Percentiles rank a stretch among this genome's conserved stretches.
Conservation (phyloP, 2,329 filamentous ascomycete species). For the Colletotrichum orchidophilum region DNA sequence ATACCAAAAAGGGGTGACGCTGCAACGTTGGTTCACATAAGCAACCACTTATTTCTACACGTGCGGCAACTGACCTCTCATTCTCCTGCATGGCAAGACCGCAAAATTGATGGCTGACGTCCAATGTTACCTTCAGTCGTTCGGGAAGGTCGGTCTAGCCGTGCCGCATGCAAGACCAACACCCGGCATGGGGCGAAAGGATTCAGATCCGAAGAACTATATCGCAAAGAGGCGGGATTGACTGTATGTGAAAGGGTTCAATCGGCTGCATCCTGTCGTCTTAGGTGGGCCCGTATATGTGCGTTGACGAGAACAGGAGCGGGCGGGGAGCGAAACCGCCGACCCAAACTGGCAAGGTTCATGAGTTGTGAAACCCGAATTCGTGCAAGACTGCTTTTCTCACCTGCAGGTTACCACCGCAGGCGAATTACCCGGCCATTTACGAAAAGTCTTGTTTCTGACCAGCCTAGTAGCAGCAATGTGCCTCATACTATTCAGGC, state of each 20-base stretch:
- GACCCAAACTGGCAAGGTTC: neutral
- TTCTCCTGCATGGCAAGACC: neutral
- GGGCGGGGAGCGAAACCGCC: neutral
- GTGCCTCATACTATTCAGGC: neutral
- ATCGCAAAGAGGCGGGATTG: neutral
- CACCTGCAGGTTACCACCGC: neutral
- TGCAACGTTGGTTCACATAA: neutral
- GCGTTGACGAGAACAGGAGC: neutral
- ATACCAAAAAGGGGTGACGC: neutral
- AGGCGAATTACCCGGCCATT: neutral
- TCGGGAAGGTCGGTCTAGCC: neutral
- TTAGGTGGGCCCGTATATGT: neutral
- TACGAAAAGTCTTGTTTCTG: neutral
- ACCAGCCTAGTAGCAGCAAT: neutral
- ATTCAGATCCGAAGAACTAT: neutral
- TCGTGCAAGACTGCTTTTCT: neutral
- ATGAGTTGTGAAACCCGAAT: neutral
- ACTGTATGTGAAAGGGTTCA: neutral
- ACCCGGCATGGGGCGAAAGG: neutral
- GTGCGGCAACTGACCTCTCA: neutral
- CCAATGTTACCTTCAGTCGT: neutral
- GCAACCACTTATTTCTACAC: neutral
- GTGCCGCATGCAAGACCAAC: neutral
- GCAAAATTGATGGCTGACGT: neutral
- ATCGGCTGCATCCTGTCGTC: neutral